Percentiles rank a stretch among this genome's conserved stretches.
These are phyloP conservation scores for Trebouxia sp. DNA, from an alignment of 139 green algal genomes.

Conservation along the genomic window DNA sequence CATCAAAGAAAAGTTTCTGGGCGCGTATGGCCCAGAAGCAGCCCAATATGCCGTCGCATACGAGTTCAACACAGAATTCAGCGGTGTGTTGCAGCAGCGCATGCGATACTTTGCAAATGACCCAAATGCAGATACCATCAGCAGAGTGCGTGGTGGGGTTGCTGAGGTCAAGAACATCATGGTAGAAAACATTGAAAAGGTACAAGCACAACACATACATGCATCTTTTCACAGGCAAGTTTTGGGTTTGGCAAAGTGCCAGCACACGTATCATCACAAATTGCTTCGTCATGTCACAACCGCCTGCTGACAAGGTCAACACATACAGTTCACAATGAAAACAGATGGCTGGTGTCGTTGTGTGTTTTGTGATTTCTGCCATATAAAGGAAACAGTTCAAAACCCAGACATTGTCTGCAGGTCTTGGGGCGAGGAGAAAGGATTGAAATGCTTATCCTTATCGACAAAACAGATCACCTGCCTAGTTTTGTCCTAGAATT, in stretches of 20 bases:
- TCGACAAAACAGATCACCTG: neutral
- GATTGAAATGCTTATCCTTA: slow-evolving; percentile 95
- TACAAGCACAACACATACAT: neutral
- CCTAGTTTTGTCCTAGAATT: neutral
- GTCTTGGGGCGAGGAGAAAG: slow-evolving; percentile 91
- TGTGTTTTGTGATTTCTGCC: neutral
- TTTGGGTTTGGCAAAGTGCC: neutral
- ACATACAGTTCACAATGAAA: too few species aligned
- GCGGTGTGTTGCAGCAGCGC: slow-evolving; percentile 45
- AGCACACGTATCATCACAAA: neutral
- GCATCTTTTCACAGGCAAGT: neutral
- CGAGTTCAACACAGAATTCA: slow-evolving; percentile 85
- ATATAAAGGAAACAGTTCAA: neutral
- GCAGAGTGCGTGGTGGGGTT: slow-evolving; percentile 73
- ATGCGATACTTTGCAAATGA: slow-evolving; percentile 81
- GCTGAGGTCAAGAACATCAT: slow-evolving; percentile 87
- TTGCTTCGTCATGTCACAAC: too few species aligned
- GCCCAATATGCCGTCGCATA: slow-evolving; percentile 77
- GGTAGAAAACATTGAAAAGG: slow-evolving; percentile 91
- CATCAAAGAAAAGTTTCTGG: slow-evolving; percentile 69
- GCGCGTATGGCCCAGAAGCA: slow-evolving; percentile 51
- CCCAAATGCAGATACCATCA: slow-evolving; percentile 80
- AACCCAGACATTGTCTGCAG: slow-evolving; percentile 33
- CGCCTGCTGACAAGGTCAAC: too few species aligned
- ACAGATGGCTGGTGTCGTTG: neutral